phyloP scores from a whole-genome alignment of 2,329 filamentous ascomycete genomes.

The Botrytis elliptica region DNA sequence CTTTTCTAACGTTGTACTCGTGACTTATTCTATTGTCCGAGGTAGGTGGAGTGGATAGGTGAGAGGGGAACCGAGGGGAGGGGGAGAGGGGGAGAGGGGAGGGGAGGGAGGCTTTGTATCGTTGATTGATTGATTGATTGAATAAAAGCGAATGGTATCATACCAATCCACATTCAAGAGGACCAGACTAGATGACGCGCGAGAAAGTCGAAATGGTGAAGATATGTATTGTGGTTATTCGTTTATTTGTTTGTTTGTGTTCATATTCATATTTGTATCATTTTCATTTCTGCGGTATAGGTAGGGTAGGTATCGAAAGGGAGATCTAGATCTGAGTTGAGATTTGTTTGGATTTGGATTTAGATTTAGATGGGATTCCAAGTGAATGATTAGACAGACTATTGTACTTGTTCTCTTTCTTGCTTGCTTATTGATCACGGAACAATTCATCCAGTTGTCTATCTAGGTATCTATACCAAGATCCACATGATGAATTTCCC shows the following conservation, averaged over 20 bases:
- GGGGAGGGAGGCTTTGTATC: background rate
- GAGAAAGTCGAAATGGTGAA: background rate
- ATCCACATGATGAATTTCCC: too few species aligned
- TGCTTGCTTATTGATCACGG: too few species aligned
- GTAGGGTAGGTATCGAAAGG: background rate
- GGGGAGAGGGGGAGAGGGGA: background rate
- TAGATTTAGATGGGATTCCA: background rate
- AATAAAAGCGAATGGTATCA: background rate
- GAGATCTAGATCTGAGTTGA: background rate
- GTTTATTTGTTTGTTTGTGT: too few species aligned
- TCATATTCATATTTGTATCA: too few species aligned
- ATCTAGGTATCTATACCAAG: too few species aligned
- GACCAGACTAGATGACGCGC: background rate
- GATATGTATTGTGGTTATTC: background rate
- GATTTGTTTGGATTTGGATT: background rate
- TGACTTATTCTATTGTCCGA: constrained; percentile 16
- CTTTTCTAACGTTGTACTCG: background rate
- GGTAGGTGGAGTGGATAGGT: background rate
- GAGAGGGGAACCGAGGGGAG: background rate
- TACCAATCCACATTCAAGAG: background rate
- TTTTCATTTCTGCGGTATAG: too few species aligned
- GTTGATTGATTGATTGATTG: too few species aligned
- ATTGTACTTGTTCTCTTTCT: background rate
- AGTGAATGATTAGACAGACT: too few species aligned
- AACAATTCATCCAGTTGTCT: background rate